A percentile compares a stretch with the other conserved stretches of the same genome.
Conservation (phyloP, 2,329 filamentous ascomycete genomes). For the Colletotrichum musicola region DNA sequence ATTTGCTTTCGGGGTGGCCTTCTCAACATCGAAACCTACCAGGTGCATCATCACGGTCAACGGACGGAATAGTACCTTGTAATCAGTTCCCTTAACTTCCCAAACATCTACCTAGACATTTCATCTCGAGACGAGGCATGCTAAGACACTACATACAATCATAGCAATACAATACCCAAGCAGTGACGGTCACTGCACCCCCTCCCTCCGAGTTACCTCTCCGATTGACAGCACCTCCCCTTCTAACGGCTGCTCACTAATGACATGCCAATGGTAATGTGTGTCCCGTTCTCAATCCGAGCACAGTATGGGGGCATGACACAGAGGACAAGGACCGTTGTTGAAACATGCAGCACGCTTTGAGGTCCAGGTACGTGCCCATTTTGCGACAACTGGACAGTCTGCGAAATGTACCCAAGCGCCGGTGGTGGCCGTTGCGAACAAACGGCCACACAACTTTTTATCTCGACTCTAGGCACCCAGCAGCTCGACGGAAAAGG, state of each 20-base stretch:
- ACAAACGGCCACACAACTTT: too few relatives aligned
- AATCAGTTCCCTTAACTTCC: constrained; percentile 12
- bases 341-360: constrained; percentile 30
- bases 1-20: constrained; percentile 8
- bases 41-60: constrained; percentile 29
- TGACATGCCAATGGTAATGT: too few relatives aligned
- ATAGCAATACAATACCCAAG: too few relatives aligned
- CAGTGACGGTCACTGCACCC: too few relatives aligned
- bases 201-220: too few relatives aligned
- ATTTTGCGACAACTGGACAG: constrained; percentile 28
- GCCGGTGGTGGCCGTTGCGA: neutral
- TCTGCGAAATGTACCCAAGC: constrained; percentile 26
- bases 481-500: neutral
- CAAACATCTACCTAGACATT: constrained; percentile 6
- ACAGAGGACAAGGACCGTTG: neutral
- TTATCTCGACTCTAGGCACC: too few relatives aligned
- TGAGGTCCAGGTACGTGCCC: constrained; percentile 21
- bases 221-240: too few relatives aligned
- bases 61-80: constrained; percentile 28
- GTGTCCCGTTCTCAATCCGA: too few relatives aligned
- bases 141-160: too few relatives aligned
- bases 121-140: too few relatives aligned
- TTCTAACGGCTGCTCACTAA: too few relatives aligned
- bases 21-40: neutral
- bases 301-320: too few relatives aligned